Percentiles rank a stretch among this genome's conserved stretches.
Conservation (phyloP, 495 filamentous ascomycete genomes). For the Neurospora cerealis region DNA sequence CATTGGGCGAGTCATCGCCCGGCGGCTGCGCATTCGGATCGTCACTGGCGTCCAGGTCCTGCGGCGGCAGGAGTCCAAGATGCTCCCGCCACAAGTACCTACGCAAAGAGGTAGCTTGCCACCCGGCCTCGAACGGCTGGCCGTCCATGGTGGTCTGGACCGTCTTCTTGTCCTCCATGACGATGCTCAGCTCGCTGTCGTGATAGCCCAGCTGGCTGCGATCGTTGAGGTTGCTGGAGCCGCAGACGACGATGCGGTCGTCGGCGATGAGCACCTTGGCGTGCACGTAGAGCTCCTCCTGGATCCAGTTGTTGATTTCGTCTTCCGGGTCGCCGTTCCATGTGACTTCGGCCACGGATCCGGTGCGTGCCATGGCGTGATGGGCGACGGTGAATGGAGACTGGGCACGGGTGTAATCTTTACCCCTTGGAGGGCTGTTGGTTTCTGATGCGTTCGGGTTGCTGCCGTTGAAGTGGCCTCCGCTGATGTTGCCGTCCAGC, state of each 20-base stretch:
- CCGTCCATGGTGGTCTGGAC: slow-evolving; percentile 78
- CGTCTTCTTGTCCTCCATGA: slow-evolving; percentile 77
- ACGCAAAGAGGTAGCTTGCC: slow-evolving; percentile 70
- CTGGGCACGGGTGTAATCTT: background rate
- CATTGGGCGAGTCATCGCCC: slow-evolving; percentile 56
- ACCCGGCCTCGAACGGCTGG: slow-evolving; percentile 58
- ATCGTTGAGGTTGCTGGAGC: slow-evolving; percentile 87
- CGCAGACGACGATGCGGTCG: slow-evolving; percentile 73
- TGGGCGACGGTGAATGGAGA: slow-evolving; percentile 58
- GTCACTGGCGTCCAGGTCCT: slow-evolving; percentile 56
- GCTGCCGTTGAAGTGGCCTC: slow-evolving; percentile 34
- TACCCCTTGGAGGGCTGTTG: slow-evolving; percentile 25
- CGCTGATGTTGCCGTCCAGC: slow-evolving; percentile 47
- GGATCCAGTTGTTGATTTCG: slow-evolving; percentile 79
- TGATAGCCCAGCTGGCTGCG: slow-evolving; percentile 82
- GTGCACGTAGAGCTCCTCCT: slow-evolving; percentile 93
- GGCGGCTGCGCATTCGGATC: slow-evolving; percentile 80
- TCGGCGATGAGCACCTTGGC: slow-evolving; percentile 82
- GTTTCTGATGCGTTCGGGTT: slow-evolving; percentile 5
- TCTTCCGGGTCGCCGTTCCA: slow-evolving; percentile 60
- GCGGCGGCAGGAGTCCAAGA: slow-evolving; percentile 69
- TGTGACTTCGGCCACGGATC: slow-evolving; percentile 53
- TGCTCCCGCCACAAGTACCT: slow-evolving; percentile 90
- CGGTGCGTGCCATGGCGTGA: slow-evolving; percentile 65
- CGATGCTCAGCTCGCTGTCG: slow-evolving; percentile 85